A percentile compares a stretch with the other conserved stretches of the same genome.
These are phyloP conservation scores for Gossypium ekmanianum DNA, from an alignment of 345 rosid genomes.

Conservation along the genomic window DNA sequence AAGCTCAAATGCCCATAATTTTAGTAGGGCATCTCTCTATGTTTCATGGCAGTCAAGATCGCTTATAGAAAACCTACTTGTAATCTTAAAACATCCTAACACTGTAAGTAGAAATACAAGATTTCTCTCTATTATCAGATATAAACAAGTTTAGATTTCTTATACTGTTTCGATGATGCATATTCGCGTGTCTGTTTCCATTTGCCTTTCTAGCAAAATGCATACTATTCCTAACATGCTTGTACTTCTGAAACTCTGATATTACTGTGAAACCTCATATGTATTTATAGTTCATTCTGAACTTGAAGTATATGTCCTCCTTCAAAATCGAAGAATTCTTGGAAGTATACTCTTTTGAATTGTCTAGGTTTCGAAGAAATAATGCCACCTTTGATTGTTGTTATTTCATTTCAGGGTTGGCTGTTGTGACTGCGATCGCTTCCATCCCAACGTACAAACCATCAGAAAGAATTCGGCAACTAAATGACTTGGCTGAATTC, in stretches of 20 bases:
- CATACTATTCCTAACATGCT: neutral
- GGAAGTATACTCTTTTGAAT: too few relatives aligned
- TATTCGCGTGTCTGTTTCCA: neutral
- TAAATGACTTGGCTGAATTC: conserved; percentile 71
- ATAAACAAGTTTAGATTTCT: neutral
- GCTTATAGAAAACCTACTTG: neutral
- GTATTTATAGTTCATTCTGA: neutral
- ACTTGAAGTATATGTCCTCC: neutral
- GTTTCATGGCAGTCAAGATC: neutral
- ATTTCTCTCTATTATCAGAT: neutral
- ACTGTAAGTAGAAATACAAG: neutral
- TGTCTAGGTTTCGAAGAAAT: neutral
- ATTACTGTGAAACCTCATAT: neutral
- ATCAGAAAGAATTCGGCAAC: conserved; percentile 53
- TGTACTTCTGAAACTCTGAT: neutral
- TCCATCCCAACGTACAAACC: conserved; percentile 77
- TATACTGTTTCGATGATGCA: neutral
- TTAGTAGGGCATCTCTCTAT: neutral
- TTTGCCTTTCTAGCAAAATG: neutral
- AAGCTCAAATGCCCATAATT: neutral
- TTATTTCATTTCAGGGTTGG: conserved; percentile 51
- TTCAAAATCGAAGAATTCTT: too few relatives aligned
- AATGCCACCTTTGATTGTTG: neutral
- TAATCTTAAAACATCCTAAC: neutral
- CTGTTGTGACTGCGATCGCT: conserved; percentile 71